A percentile compares a stretch with the other conserved stretches of the same genome.
Conservation (phyloP, 192 early-diverging fungal species). For the Coemansia sp. region DNA sequence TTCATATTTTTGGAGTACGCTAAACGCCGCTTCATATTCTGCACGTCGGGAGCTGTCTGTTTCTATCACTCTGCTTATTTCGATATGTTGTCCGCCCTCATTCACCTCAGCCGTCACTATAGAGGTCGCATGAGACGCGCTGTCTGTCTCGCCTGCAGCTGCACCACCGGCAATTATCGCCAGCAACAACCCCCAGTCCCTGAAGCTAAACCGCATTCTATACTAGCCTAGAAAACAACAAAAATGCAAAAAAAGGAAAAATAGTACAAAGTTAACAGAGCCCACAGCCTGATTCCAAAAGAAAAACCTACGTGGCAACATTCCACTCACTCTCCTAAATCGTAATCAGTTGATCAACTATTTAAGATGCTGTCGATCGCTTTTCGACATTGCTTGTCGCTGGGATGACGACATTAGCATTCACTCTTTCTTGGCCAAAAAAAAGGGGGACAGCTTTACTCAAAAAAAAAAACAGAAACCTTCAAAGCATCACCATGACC, state of each 20-base stretch:
- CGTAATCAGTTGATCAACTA: no score
- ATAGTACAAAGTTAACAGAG: not conserved
- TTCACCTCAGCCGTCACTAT: not conserved
- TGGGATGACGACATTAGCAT: no score
- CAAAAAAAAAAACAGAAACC: no score
- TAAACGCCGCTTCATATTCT: conserved; percentile 13
- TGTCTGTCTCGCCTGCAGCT: not conserved
- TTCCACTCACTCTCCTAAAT: not conserved
- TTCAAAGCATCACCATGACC: no score
- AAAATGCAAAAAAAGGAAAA: not conserved
- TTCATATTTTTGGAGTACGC: conserved; percentile 24
- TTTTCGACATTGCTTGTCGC: no score
- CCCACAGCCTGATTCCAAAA: not conserved
- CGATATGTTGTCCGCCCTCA: not conserved
- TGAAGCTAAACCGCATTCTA: not conserved
- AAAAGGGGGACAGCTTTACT: no score
- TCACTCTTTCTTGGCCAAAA: no score
- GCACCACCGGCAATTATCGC: not conserved
- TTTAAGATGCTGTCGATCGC: no score
- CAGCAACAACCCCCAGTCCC: not conserved
- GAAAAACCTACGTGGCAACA: not conserved
- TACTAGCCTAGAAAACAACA: not conserved
- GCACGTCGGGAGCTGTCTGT: not conserved
- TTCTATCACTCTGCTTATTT: not conserved
- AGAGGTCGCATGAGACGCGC: not conserved